phyloP scores from a whole-genome alignment of 2,329 filamentous ascomycete genomes.

The Hypoxylon sp. region DNA sequence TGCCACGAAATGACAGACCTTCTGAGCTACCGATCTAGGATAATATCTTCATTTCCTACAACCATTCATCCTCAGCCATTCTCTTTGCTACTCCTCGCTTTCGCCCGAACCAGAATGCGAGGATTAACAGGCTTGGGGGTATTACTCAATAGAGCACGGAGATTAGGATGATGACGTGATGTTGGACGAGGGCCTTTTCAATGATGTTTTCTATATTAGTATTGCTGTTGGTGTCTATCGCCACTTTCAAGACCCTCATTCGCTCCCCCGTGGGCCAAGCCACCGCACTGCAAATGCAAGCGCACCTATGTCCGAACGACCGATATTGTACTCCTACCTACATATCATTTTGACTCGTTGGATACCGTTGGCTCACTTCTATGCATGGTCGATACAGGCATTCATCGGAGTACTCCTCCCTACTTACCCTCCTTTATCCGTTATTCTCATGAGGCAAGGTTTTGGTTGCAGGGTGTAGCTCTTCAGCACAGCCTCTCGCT shows the following conservation, averaged over 20 bases:
- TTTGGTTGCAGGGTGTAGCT: neutral
- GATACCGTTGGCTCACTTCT: no score
- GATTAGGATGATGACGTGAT: conserved; percentile 13
- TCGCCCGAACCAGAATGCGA: conserved; percentile 30
- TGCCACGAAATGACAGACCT: neutral
- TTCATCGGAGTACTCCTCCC: neutral
- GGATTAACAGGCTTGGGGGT: conserved; percentile 10
- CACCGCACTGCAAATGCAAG: neutral
- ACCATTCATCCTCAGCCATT: neutral
- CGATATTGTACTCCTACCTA: neutral
- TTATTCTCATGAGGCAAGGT: neutral
- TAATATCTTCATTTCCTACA: conserved; percentile 7
- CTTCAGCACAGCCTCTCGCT: neutral
- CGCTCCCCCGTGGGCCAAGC: conserved; percentile 19
- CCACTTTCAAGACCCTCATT: conserved; percentile 2
- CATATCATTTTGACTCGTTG: no score
- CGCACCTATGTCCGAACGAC: neutral
- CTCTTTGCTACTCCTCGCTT: conserved; percentile 7
- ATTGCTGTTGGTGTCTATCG: neutral
- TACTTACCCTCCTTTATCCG: no score
- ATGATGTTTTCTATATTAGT: neutral
- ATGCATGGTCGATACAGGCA: no score
- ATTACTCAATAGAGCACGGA: conserved; percentile 21
- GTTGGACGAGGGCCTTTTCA: conserved; percentile 8
- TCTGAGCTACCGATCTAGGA: neutral